phyloP scores from a whole-genome alignment of 495 filamentous ascomycete species.

The Xylona heveae region DNA sequence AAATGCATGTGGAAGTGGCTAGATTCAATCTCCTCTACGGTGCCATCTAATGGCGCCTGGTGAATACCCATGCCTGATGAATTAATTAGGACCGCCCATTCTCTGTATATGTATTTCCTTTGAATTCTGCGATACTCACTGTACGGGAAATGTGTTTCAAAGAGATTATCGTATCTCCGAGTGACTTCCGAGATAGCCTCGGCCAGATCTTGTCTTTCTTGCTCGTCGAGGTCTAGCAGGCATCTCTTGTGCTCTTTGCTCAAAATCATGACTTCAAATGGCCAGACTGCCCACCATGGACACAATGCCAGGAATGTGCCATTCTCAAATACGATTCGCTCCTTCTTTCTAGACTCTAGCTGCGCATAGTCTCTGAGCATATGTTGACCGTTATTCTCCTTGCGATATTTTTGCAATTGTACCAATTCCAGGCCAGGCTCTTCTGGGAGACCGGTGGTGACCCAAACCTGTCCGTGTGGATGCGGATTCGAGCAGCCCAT shows the following conservation, averaged over 20 bases:
- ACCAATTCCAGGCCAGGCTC: conserved; percentile 61
- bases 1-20: conserved; percentile 94
- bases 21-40: conserved; percentile 59
- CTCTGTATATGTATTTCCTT: conserved; percentile 1
- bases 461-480: conserved; percentile 94
- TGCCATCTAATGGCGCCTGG: conserved; percentile 80
- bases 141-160: conserved; percentile 92
- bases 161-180: conserved; percentile 85
- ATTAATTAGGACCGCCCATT: no score
- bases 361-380: conserved; percentile 72
- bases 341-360: conserved; percentile 59
- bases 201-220: conserved; percentile 50
- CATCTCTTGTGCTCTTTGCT: conserved; percentile 58
- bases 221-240: conserved; percentile 52
- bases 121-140: conserved; percentile 23
- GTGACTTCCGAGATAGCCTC: conserved; percentile 73
- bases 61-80: conserved; percentile 53
- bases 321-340: conserved; percentile 78
- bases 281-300: conserved; percentile 96
- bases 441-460: conserved; percentile 70
- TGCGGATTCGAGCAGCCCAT: conserved; percentile 99
- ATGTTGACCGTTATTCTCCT: conserved; percentile 45
- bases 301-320: conserved; percentile 61
- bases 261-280: conserved; percentile 87
- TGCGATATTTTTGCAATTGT: conserved; percentile 54